Base-by-base conservation (phyloP, 345 rosid species). In the Barbarea vulgaris region DNA sequence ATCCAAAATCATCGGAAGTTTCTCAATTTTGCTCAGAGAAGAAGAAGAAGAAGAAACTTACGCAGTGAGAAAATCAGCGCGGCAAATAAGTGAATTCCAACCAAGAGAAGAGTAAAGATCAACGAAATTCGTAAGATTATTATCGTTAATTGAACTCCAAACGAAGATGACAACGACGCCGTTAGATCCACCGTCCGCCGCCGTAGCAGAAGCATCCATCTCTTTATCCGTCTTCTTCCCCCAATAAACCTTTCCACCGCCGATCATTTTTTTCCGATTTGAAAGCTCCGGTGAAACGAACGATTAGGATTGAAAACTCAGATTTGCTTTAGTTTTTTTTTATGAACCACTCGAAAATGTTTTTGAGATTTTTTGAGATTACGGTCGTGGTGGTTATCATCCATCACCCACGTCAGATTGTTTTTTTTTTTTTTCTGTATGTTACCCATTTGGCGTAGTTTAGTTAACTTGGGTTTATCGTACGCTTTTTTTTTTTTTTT, bases 71-170 rank as follows among this genome's bases (percentile, higher is more conserved):
- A 95, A 95, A 80, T 85, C 89, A 67, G 97, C 82, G 57, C 77
- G 89, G 36, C 91, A 86, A 75, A 92, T 82, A 62, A 95, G 96
- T 28, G 96, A 88, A 71, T 86, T 85, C 99, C 97, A 95, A 1
- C 93, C 87, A 5, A 95, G 93, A 71, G 99, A 90, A 17, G 96
- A 86, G 74, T 90, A 92, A 72, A 95, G 83, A 80, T 92, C 91
- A 30, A 88, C 79, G 73, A 77, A 86, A 71, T 65, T 83, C 17
- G 70, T 27, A 53, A 90, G 74, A 25, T 81, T 87, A 30, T 51
- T 68, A n/a, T 87, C 86, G 34, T 69, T 76, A 72, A 87, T 74
- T 44, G 96, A 90, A 31, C 85, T 78, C 97, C 99, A 95, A 10
- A 77, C 82, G 75, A 89, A 95, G 5, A 95, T 53, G 77, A 89